phyloP scores from a whole-genome alignment of 352 stramenopile genomes.

The Pythium utonaiense region DNA sequence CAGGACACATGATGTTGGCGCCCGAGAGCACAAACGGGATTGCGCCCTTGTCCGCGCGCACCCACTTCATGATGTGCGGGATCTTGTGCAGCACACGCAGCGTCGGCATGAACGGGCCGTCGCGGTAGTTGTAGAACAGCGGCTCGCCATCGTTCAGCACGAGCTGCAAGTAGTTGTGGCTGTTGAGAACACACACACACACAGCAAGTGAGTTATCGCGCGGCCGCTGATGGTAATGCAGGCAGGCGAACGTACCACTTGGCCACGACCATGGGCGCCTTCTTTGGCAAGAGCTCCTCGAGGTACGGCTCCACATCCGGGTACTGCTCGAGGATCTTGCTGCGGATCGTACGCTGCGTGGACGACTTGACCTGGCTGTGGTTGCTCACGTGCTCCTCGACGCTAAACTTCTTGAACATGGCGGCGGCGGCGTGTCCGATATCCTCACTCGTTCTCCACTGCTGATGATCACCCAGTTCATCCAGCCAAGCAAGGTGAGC shows the following conservation, averaged over 20 bases:
- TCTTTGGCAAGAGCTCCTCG: slow-evolving; percentile 92
- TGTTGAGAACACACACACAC: slow-evolving; percentile 18
- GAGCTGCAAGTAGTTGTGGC: slow-evolving; percentile 84
- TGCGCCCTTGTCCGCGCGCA: slow-evolving; percentile 95
- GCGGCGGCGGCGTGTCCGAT: background rate
- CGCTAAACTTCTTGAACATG: slow-evolving; percentile 96
- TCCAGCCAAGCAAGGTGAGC: background rate
- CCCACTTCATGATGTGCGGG: slow-evolving; percentile 91
- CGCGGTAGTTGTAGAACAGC: slow-evolving; percentile 95
- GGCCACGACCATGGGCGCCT: slow-evolving; percentile 89
- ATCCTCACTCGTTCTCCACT: background rate
- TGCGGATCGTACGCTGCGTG: slow-evolving; percentile 94
- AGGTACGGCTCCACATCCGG: slow-evolving; percentile 85
- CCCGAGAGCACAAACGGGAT: slow-evolving; percentile 98
- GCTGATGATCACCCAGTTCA: background rate
- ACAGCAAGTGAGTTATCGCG: too few relatives aligned
- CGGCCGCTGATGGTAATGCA: too few relatives aligned
- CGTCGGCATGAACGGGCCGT: slow-evolving; percentile 96
- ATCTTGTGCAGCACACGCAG: slow-evolving; percentile 95
- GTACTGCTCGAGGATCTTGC: slow-evolving; percentile 93
- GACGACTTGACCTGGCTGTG: slow-evolving; percentile 97
- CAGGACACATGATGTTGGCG: slow-evolving; percentile 98
- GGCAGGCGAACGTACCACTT: slow-evolving; percentile 71
- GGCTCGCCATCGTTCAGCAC: slow-evolving; percentile 89
- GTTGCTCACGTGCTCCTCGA: slow-evolving; percentile 91